Percentiles rank a stretch among this genome's conserved stretches.
Evolutionary conservation across 257 asterid species (phyloP).

Genomic region (Avicennia marina): DNA sequence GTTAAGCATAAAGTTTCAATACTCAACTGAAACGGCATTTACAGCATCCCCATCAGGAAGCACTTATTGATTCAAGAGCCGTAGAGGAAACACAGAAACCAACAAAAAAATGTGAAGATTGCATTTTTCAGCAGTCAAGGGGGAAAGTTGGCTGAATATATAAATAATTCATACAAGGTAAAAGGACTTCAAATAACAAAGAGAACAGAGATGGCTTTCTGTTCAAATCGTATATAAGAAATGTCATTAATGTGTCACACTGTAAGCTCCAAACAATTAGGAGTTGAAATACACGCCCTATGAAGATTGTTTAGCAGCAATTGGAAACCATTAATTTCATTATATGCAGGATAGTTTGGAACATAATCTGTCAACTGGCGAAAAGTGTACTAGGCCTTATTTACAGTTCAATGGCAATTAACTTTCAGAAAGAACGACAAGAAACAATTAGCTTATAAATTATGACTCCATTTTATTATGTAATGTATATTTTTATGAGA

Average conservation of each 20-base stretch:
- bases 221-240: background rate
- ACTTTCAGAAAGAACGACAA: background rate
- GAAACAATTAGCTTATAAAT: background rate
- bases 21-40: too few species aligned
- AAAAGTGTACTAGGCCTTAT: background rate
- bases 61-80: too few species aligned
- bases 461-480: background rate
- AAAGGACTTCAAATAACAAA: too few species aligned
- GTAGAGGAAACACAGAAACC: too few species aligned
- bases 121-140: too few species aligned
- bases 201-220: background rate
- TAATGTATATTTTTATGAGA: conserved; percentile 3
- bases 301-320: conserved; percentile 1
- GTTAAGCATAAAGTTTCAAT: too few species aligned
- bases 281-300: background rate
- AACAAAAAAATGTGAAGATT: too few species aligned
- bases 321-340: background rate
- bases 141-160: too few species aligned
- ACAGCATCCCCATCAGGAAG: too few species aligned
- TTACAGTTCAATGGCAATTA: background rate
- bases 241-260: background rate
- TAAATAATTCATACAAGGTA: too few species aligned
- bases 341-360: background rate
- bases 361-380: background rate
- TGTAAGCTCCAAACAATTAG: background rate